Conservation (phyloP, 1,284 basidiomycete species). For the Sparassis latifolia region DNA sequence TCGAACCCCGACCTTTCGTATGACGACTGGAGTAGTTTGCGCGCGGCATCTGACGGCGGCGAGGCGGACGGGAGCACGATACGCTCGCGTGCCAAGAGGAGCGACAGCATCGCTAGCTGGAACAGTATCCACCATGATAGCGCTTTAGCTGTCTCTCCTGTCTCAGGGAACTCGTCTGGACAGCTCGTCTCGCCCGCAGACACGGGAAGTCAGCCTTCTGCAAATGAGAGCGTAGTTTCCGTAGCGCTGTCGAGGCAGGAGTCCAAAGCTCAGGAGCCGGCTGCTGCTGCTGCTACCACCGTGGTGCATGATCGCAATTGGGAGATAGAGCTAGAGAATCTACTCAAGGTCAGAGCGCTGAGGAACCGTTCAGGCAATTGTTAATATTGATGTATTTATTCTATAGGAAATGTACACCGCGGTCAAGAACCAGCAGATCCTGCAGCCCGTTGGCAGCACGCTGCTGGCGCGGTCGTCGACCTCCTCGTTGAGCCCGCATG, state of each 20-base stretch:
- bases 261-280: conserved; percentile 2
- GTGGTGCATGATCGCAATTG: conserved; percentile 61
- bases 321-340: conserved; percentile 79
- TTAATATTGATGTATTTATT: not conserved
- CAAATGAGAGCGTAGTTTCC: conserved; percentile 43
- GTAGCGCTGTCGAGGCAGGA: conserved; percentile 18
- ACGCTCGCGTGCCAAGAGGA: conserved; percentile 56
- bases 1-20: conserved; percentile 60
- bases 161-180: conserved; percentile 21
- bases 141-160: conserved; percentile 26
- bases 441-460: conserved; percentile 63
- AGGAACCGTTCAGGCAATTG: conserved; percentile 5
- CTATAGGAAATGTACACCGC: conserved; percentile 90
- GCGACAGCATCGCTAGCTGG: conserved; percentile 79
- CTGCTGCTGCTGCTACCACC: conserved; percentile 8
- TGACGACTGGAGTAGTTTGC: conserved; percentile 60
- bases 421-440: conserved; percentile 86
- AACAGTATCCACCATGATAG: conserved; percentile 53
- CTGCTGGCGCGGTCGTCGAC: conserved; percentile 39
- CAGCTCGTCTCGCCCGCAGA: conserved; percentile 24
- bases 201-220: conserved; percentile 15
- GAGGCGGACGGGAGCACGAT: conserved; percentile 38
- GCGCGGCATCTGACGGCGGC: conserved; percentile 41
- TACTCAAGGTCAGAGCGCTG: conserved; percentile 63
- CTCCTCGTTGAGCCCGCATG: conserved; percentile 46